Conservation (phyloP, 352 stramenopile genomes). For the Phytophthora sojae region DNA sequence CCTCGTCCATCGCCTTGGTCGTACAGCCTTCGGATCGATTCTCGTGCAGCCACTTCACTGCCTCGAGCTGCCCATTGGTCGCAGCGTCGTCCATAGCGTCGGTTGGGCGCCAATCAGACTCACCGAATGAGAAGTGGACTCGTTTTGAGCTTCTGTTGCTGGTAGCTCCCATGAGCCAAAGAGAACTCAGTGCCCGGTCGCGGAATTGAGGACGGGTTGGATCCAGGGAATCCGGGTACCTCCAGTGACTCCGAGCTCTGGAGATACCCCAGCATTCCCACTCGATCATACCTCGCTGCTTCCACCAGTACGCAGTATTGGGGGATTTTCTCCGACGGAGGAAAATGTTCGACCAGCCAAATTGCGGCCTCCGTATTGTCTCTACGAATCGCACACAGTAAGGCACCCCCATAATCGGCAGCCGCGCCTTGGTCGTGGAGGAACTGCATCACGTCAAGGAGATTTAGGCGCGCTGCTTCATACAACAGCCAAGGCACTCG, state of each 20-base stretch:
- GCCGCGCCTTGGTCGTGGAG: no score
- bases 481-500: no score
- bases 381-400: not conserved
- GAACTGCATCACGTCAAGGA: no score
- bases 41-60: not conserved
- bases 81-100: not conserved
- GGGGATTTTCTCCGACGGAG: not conserved
- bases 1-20: no score
- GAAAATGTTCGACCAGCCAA: conserved; percentile 6
- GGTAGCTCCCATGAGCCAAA: no score
- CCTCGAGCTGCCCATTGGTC: not conserved
- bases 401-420: not conserved
- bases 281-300: not conserved
- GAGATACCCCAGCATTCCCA: not conserved
- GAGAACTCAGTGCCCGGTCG: no score
- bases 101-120: no score
- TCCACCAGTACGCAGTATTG: not conserved
- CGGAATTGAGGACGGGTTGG: no score
- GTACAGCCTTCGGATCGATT: not conserved
- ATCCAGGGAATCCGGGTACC: not conserved
- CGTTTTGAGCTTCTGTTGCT: no score
- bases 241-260: not conserved
- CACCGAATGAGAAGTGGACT: no score
- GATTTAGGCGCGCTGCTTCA: no score
- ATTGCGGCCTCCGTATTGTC: not conserved